These are phyloP conservation scores for Oryza punctata DNA, from an alignment of 176 grass and related monocot species.

Conservation along the genomic window DNA sequence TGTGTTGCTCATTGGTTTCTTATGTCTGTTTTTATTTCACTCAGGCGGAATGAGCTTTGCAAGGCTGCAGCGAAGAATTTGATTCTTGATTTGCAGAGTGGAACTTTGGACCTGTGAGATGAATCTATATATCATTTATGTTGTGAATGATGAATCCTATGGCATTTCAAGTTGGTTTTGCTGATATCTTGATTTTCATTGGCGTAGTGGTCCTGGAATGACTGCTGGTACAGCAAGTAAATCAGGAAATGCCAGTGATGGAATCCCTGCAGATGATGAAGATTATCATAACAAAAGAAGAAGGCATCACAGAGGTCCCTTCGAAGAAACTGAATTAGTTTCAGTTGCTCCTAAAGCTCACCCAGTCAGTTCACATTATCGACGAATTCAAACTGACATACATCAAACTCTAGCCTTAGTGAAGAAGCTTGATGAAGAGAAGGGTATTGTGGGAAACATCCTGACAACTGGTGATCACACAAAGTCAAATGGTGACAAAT, in stretches of 20 bases:
- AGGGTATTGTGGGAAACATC: constrained; percentile 66
- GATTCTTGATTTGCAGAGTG: constrained; percentile 68
- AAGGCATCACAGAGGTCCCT: constrained; percentile 54
- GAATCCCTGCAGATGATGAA: constrained; percentile 63
- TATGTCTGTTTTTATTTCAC: not conserved
- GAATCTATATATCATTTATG: not conserved
- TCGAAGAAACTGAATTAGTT: constrained; percentile 49
- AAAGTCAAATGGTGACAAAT: constrained; percentile 62
- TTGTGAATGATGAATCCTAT: constrained; percentile 19
- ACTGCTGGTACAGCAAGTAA: constrained; percentile 38
- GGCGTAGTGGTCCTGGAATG: constrained; percentile 65
- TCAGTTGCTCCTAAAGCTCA: constrained; percentile 67
- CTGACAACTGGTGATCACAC: constrained; percentile 51
- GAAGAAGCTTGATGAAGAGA: constrained; percentile 73
- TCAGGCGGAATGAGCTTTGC: constrained; percentile 57
- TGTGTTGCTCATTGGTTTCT: not conserved
- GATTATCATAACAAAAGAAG: constrained; percentile 63
- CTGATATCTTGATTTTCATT: constrained; percentile 38
- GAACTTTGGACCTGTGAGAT: constrained; percentile 79
- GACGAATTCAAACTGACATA: constrained; percentile 68
- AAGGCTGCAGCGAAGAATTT: constrained; percentile 65
- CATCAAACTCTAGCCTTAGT: constrained; percentile 59
- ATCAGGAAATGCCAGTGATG: constrained; percentile 56
- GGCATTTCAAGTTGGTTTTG: constrained; percentile 20
- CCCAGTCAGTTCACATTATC: constrained; percentile 57